Conservation (phyloP, 805 yeast genomes). For the Cyberlindnera suaveolens region DNA sequence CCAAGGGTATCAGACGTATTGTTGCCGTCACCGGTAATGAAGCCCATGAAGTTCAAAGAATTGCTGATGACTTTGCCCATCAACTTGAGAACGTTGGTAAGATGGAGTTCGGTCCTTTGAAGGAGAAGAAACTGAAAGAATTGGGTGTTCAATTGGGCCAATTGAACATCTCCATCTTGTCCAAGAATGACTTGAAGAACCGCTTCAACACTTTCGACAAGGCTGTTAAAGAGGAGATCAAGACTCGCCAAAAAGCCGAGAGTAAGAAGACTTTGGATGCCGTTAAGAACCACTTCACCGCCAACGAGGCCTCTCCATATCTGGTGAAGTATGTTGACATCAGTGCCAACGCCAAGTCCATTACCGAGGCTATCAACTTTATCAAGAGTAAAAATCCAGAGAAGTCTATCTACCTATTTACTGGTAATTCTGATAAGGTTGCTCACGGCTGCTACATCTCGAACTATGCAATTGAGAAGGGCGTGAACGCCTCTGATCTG, state of each 20-base stretch:
- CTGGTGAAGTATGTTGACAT: conserved; percentile 67
- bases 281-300: conserved; percentile 62
- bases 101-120: conserved; percentile 65
- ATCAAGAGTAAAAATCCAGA: conserved; percentile 71
- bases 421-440: conserved; percentile 69
- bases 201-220: conserved; percentile 78
- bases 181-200: conserved; percentile 69
- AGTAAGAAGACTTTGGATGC: conserved; percentile 73
- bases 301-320: conserved; percentile 44
- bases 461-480: conserved; percentile 59
- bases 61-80: conserved; percentile 66
- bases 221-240: conserved; percentile 79
- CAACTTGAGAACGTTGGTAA: conserved; percentile 53
- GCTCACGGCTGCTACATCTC: conserved; percentile 95
- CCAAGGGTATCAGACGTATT: conserved; percentile 97
- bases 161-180: conserved; percentile 72
- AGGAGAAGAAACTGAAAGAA: conserved; percentile 80
- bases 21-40: conserved; percentile 93
- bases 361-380: conserved; percentile 84
- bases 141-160: conserved; percentile 80
- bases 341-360: conserved; percentile 84
- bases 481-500: conserved; percentile 69
- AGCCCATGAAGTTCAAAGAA: conserved; percentile 84
- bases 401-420: conserved; percentile 72
- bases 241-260: conserved; percentile 84